Conservation (phyloP, 2,329 filamentous ascomycete species). For the Pseudocercospora fijiensis region DNA sequence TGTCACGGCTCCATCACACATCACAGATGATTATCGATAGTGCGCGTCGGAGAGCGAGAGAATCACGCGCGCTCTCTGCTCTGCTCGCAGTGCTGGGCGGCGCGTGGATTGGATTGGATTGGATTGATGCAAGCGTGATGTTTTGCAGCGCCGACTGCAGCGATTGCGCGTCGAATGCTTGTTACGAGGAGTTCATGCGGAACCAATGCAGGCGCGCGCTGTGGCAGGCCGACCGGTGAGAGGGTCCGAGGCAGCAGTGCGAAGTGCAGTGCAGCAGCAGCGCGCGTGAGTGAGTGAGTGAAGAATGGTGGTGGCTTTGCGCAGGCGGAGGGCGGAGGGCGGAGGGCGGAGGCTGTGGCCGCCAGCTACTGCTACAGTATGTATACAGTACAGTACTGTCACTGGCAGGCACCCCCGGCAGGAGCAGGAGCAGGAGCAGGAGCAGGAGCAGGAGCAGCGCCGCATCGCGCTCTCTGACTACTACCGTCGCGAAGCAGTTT, state of each 20-base stretch:
- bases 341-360: background rate
- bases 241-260: too few species aligned
- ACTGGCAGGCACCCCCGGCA: background rate
- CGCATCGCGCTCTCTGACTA: background rate
- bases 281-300: background rate
- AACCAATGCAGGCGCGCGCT: background rate
- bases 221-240: background rate
- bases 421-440: too few species aligned
- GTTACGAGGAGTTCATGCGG: slow-evolving; percentile 1
- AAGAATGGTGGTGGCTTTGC: slow-evolving; percentile 2
- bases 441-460: too few species aligned
- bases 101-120: background rate
- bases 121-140: slow-evolving; percentile 2
- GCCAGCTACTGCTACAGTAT: background rate
- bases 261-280: too few species aligned
- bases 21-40: too few species aligned
- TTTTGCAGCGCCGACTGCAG: background rate
- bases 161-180: background rate
- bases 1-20: background rate
- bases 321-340: background rate
- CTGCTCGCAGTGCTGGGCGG: background rate
- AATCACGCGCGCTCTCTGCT: background rate
- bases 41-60: background rate
- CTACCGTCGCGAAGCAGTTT: slow-evolving; percentile 1
- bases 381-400: background rate